phyloP scores from a whole-genome alignment of 2,329 filamentous ascomycete species.

The Dactylellina haptotyla region DNA sequence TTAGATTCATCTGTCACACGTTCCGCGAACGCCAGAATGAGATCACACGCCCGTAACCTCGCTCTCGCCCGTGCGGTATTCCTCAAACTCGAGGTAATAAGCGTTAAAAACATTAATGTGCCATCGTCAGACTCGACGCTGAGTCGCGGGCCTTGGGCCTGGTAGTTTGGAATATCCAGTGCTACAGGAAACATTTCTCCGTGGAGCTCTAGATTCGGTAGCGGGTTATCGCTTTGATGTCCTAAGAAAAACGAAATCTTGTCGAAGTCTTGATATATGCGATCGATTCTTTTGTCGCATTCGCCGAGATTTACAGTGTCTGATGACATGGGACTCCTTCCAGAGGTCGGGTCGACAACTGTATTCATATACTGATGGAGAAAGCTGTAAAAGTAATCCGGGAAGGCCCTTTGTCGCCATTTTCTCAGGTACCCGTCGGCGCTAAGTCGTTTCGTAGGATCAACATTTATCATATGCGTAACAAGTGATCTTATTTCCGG shows the following conservation, averaged over 20 bases:
- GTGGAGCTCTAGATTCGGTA: constrained; percentile 59
- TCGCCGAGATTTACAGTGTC: constrained; percentile 67
- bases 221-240: constrained; percentile 69
- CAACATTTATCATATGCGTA: constrained; percentile 92
- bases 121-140: constrained; percentile 77
- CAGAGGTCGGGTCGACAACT: constrained; percentile 88
- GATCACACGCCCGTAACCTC: constrained; percentile 86
- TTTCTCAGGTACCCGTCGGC: constrained; percentile 94
- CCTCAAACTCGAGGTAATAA: constrained; percentile 86
- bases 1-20: constrained; percentile 94
- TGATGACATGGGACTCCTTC: constrained; percentile 73
- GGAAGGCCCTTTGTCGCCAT: constrained; percentile 91
- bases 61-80: constrained; percentile 91
- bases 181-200: constrained; percentile 74
- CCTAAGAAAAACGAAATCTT: constrained; percentile 96
- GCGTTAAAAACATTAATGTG: constrained; percentile 87
- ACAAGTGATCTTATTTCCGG: constrained; percentile 80
- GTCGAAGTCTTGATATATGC: constrained; percentile 93
- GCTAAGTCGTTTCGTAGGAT: constrained; percentile 89
- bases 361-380: constrained; percentile 97
- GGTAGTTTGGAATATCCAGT: constrained; percentile 85
- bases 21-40: constrained; percentile 90
- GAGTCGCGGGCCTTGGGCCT: constrained; percentile 74
- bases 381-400: constrained; percentile 96
- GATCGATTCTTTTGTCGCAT: constrained; percentile 91